Conservation (phyloP, 495 filamentous ascomycete species). For the Oidiodendron maius region DNA sequence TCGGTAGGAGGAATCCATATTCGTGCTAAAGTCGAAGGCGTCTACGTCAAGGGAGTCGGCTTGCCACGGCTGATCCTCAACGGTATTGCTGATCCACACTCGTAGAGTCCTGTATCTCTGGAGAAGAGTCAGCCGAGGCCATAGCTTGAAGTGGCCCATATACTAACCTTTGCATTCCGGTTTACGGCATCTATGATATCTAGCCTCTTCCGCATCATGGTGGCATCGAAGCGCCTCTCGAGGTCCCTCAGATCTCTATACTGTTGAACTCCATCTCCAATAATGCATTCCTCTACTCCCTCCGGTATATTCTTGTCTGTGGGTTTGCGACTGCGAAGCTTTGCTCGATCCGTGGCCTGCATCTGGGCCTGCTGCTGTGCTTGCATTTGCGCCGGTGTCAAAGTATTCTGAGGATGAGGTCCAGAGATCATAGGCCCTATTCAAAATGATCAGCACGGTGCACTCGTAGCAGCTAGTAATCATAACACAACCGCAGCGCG, state of each 20-base stretch:
- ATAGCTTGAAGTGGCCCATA: not conserved
- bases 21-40: slow-evolving; percentile 67
- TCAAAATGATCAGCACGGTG: not conserved
- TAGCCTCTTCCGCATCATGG: slow-evolving; percentile 89
- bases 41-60: slow-evolving; percentile 55
- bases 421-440: slow-evolving; percentile 54
- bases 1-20: slow-evolving; percentile 66
- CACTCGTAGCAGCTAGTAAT: too few relatives aligned
- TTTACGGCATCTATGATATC: slow-evolving; percentile 83
- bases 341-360: slow-evolving; percentile 57
- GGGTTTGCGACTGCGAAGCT: slow-evolving; percentile 76
- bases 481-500: too few relatives aligned
- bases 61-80: slow-evolving; percentile 94
- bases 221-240: slow-evolving; percentile 84
- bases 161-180: slow-evolving; percentile 62
- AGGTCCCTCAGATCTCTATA: slow-evolving; percentile 80
- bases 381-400: slow-evolving; percentile 46
- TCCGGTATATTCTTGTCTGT: slow-evolving; percentile 94
- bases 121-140: not conserved
- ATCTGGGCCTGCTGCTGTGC: slow-evolving; percentile 49
- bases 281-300: slow-evolving; percentile 70
- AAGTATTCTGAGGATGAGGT: slow-evolving; percentile 37
- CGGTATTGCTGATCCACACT: slow-evolving; percentile 94
- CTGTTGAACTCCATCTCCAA: slow-evolving; percentile 74
- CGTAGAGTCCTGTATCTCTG: slow-evolving; percentile 76